Conservation (phyloP, 768 basidiomycete genomes). For the Phlebiopsis gigantea region DNA sequence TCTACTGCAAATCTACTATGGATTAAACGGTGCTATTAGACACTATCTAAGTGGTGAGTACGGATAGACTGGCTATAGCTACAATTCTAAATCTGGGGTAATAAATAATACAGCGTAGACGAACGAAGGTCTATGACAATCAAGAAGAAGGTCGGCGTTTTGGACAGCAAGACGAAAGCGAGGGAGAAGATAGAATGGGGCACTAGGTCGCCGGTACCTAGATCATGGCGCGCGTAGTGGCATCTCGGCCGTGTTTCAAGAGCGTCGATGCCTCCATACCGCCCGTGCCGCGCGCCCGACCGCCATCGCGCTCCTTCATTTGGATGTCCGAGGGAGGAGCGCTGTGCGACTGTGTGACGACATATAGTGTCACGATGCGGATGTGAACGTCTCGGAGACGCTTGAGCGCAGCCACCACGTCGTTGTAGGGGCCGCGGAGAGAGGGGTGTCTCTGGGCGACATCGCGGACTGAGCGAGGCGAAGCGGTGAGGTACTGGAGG, state of each 20-base stretch:
- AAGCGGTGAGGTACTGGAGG: constrained; percentile 57
- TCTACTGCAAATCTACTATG: background rate
- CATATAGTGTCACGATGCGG: constrained; percentile 80
- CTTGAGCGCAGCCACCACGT: constrained; percentile 74
- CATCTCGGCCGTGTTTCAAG: constrained; percentile 86
- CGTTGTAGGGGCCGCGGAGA: constrained; percentile 73
- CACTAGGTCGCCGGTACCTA: constrained; percentile 18
- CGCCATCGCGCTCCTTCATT: constrained; percentile 21
- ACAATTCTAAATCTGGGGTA: background rate
- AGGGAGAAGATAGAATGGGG: background rate
- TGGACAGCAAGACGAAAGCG: background rate
- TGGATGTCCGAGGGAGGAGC: constrained; percentile 36
- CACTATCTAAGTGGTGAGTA: background rate
- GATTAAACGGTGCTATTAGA: background rate
- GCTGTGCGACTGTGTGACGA: constrained; percentile 78
- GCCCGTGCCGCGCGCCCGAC: constrained; percentile 78
- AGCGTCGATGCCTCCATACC: constrained; percentile 80
- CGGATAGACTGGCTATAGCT: background rate
- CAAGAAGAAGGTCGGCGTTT: background rate
- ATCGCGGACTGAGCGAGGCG: constrained; percentile 58
- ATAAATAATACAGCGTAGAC: background rate
- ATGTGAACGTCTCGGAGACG: constrained; percentile 84
- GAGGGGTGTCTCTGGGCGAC: constrained; percentile 51
- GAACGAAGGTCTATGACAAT: background rate
- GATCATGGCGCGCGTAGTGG: constrained; percentile 64